Evolutionary conservation across 192 early-diverging fungal genomes (phyloP), one percentile per base, ranked within the genome.

Genomic region (Gorgonomyces haynaldii): DNA sequence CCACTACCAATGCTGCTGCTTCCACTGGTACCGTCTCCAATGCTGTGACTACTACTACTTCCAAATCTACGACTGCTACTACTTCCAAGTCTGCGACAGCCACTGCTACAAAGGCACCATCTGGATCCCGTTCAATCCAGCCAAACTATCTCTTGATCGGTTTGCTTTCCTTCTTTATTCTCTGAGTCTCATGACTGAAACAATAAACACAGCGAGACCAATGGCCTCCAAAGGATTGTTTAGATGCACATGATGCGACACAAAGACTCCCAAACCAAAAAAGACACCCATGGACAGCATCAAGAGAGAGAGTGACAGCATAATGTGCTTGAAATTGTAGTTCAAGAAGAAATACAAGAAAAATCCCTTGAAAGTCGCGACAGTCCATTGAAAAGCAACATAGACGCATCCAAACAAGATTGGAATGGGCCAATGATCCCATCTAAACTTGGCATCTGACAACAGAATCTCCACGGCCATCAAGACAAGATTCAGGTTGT

Each of bases 301-400:
- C 15, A 43, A 2, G 12, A 4, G 25, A 28, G 42, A 22, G 16
- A 28, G 22, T 7, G 26, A n/a, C 5, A 43, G 5, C 2, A 43
- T 10, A 15, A 28, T 27, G 25, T 28, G 16, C 23, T 23, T 23
- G 8, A 28, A 28, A 28, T 43, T 43, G 42, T 43, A 43, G n/a
- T 43, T 43, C 42, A 43, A 28, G 26, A 43, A 43, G n/a, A 22
- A 22, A 21, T 43, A 43, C 25, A 43, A 43, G 42, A 43, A 43
- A 4, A 28, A 15, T 3, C 42, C 42, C 15, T 15, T 25, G 4
- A 22, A 28, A 22, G 25, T 15, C 0, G 42, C 42, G 3, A 28
- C 1, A 7, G 29, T 10, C 42, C 42, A 43, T 15, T 23, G 15
- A 28, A 43, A 43, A 10, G 26, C 42, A 2, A 43, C 23, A 28